Base-by-base conservation (phyloP, 768 basidiomycete genomes). In the Naganishia vishniacii region DNA sequence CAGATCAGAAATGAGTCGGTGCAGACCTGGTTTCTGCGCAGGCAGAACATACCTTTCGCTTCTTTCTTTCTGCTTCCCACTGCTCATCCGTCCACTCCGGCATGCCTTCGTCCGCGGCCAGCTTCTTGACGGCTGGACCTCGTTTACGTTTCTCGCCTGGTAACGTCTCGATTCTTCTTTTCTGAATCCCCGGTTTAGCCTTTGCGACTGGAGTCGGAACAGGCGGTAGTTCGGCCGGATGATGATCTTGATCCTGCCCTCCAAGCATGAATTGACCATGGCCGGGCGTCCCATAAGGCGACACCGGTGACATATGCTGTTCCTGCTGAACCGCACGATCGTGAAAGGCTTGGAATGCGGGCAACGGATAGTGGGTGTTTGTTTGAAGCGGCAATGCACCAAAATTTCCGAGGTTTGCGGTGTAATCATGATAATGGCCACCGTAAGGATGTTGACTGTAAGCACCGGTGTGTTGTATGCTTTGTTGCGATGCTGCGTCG, bases 61-160 rank as follows among this genome's bases (percentile, higher is more conserved):
- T 66, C 42, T 66, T 66, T 9, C 65, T 32, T 44, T 66, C 65
- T 12, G 48, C 59, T 48, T 66, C 65, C 65, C 65, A 66, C 28
- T 66, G 65, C 45, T 66, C 65, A 25, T 66, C 65, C 15, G 65
- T 61, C 65, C 61, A 58, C 40, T 56, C 53, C 23, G 65, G 65
- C 42, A 62, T 48, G 6, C 40, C 37, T 29, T 44, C 61, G 31
- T 60, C 47, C 3, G 48, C 65, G 20, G 65, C 65, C 16, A 66
- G 45, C 49, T 66, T 66, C 47, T 66, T 66, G 31, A 66, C 65
- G 9, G 65, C 59, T 1, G 65, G 65, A 53, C 65, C 65, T 6
- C 65, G 48, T 26, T 51, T 48, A 23, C 60, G 25, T 29, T 62
- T 66, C n/a, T 62, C 60, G 7, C 59, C 60, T 13, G 59, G 49